These are phyloP conservation scores for Mycena leptocephala DNA, from an alignment of 768 basidiomycete species.

Conservation along the genomic window DNA sequence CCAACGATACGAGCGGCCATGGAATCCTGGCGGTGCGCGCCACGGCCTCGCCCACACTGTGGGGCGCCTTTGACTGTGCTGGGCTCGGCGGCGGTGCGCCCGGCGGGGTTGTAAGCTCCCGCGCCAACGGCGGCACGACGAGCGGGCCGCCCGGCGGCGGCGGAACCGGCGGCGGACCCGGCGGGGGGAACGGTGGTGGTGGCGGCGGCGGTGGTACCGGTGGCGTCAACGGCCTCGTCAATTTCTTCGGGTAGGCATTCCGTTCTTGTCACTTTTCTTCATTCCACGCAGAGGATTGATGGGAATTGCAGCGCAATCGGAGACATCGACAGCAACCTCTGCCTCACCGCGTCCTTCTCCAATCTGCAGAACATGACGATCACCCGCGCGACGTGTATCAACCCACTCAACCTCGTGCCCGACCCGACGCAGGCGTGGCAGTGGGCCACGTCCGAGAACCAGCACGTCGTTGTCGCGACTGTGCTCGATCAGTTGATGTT, in stretches of 20 bases:
- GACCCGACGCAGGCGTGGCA: neutral
- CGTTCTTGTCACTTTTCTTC: no score
- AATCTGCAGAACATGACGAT: no score
- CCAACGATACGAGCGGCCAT: neutral
- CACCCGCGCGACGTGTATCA: neutral
- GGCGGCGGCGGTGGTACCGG: neutral
- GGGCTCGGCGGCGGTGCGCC: no score
- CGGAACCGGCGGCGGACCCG: neutral
- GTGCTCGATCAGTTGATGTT: no score
- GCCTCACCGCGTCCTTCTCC: no score
- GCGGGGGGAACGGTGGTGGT: no score
- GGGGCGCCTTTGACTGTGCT: no score
- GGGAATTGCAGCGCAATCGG: neutral
- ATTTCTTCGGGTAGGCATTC: no score
- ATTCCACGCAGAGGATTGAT: neutral
- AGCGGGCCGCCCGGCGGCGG: neutral
- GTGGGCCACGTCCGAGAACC: neutral
- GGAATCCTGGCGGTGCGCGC: conserved; percentile 1
- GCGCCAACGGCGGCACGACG: neutral
- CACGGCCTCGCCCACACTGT: neutral
- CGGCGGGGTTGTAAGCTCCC: no score
- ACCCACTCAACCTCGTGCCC: neutral
- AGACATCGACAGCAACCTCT: no score
- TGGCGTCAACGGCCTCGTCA: neutral
- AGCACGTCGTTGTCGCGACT: no score